Percentiles rank a stretch among this genome's conserved stretches.
These are phyloP conservation scores for Inosperma sp. DNA, from an alignment of 768 basidiomycete genomes.

Conservation along the genomic window DNA sequence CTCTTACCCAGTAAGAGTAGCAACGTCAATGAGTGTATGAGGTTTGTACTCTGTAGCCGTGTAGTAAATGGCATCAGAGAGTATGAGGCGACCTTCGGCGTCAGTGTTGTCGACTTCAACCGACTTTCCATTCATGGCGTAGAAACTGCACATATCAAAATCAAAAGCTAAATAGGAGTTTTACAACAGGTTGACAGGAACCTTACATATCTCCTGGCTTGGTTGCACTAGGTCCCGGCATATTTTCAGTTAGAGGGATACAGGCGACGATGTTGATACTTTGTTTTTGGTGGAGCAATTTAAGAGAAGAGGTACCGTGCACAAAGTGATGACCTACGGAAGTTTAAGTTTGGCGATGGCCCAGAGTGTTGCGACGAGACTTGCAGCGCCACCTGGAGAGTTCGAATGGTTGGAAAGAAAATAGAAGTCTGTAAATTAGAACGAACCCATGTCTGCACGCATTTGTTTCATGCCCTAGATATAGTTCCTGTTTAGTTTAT, in stretches of 20 bases:
- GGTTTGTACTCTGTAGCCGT: constrained; percentile 72
- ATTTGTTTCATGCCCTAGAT: constrained; percentile 74
- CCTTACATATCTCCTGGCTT: constrained; percentile 86
- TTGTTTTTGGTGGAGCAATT: background rate
- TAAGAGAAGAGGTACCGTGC: background rate
- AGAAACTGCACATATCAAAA: constrained; percentile 43
- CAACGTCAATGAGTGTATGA: constrained; percentile 80
- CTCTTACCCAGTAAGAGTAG: constrained; percentile 74
- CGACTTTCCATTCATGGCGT: constrained; percentile 86
- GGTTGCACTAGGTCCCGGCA: constrained; percentile 69
- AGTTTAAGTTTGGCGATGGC: constrained; percentile 78
- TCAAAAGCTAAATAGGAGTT: background rate
- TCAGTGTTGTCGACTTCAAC: constrained; percentile 88
- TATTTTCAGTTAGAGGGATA: constrained; percentile 79
- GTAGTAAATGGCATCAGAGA: constrained; percentile 85
- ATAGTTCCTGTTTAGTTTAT: background rate
- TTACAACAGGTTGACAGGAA: constrained; percentile 6
- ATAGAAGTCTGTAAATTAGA: background rate
- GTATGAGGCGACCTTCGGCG: constrained; percentile 73
- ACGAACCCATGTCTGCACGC: constrained; percentile 80
- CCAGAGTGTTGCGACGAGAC: constrained; percentile 65
- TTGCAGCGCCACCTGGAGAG: constrained; percentile 65
- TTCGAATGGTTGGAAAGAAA: background rate
- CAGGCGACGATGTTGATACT: constrained; percentile 73
- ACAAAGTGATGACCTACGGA: constrained; percentile 48